These are phyloP conservation scores for Penicillium paneum DNA, from an alignment of 2,329 filamentous ascomycete genomes.

Conservation along the genomic window DNA sequence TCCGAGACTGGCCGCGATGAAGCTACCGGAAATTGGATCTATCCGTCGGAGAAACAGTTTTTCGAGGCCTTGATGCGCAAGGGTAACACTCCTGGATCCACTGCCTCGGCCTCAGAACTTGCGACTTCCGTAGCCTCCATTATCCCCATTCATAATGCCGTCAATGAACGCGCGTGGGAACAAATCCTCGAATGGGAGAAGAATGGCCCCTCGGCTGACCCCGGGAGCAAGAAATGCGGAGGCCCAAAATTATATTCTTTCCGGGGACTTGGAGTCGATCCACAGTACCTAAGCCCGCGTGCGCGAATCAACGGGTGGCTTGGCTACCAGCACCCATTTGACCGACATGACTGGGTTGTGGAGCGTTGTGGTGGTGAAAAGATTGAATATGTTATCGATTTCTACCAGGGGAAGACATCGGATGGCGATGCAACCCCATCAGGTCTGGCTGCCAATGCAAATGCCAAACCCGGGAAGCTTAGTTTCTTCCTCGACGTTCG, in stretches of 20 bases:
- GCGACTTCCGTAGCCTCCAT: constrained; percentile 82
- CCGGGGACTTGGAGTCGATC: constrained; percentile 58
- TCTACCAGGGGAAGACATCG: constrained; percentile 71
- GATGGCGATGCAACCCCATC: constrained; percentile 24
- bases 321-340: constrained; percentile 90
- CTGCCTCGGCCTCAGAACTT: constrained; percentile 40
- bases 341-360: constrained; percentile 95
- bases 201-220: constrained; percentile 55
- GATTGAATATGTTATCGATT: constrained; percentile 96
- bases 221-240: constrained; percentile 63
- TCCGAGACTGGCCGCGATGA: constrained; percentile 69
- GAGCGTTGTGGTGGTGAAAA: constrained; percentile 74
- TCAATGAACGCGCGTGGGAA: constrained; percentile 93
- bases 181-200: constrained; percentile 89
- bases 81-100: constrained; percentile 64
- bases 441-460: constrained; percentile 33
- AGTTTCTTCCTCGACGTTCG: constrained; percentile 65
- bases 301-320: constrained; percentile 78
- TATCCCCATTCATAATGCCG: constrained; percentile 96
- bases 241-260: constrained; percentile 84
- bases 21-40: constrained; percentile 85
- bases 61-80: constrained; percentile 96
- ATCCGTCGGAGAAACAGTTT: constrained; percentile 95
- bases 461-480: constrained; percentile 43
- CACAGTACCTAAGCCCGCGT: constrained; percentile 67